Percentiles rank a stretch among this genome's conserved stretches.
Evolutionary conservation across 257 asterid genomes (phyloP).

Genomic region (Penstemon eatonii): DNA sequence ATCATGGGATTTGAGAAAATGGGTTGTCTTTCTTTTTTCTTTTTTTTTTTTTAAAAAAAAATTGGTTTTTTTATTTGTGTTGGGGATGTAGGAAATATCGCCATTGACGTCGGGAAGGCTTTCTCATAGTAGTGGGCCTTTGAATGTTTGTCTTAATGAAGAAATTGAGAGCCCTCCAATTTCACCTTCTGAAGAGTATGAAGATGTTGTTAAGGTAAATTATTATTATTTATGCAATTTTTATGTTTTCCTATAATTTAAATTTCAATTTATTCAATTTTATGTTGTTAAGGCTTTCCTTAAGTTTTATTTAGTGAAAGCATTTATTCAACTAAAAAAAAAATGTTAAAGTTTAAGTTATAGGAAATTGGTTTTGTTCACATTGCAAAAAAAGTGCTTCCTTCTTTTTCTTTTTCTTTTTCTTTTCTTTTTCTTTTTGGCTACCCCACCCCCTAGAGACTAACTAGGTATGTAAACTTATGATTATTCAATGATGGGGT

Average conservation of each 20-base stretch:
- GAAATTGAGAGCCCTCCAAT: constrained; percentile 88
- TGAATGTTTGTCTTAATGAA: constrained; percentile 77
- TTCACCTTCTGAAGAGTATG: constrained; percentile 89
- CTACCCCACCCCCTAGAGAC: neutral
- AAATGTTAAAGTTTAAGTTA: too few relatives aligned
- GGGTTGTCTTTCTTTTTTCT: neutral
- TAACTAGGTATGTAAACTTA: neutral
- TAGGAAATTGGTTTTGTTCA: neutral
- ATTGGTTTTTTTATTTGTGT: neutral
- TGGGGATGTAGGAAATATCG: constrained; percentile 70
- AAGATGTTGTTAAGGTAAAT: constrained; percentile 87
- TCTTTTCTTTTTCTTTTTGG: neutral
- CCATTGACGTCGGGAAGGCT: constrained; percentile 97
- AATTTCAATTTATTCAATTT: too few relatives aligned
- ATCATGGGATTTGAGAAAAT: neutral
- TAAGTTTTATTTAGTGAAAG: too few relatives aligned
- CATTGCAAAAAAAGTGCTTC: too few relatives aligned
- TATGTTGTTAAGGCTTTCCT: too few relatives aligned
- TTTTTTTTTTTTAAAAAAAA: neutral
- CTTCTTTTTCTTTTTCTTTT: neutral
- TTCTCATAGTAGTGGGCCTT: constrained; percentile 95
- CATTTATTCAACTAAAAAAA: too few relatives aligned
- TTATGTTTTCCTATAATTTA: too few relatives aligned
- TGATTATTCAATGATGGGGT: constrained; percentile 68
- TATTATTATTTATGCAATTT: neutral